phyloP scores from a whole-genome alignment of 1,284 basidiomycete genomes.

The Tremellales sp. region DNA sequence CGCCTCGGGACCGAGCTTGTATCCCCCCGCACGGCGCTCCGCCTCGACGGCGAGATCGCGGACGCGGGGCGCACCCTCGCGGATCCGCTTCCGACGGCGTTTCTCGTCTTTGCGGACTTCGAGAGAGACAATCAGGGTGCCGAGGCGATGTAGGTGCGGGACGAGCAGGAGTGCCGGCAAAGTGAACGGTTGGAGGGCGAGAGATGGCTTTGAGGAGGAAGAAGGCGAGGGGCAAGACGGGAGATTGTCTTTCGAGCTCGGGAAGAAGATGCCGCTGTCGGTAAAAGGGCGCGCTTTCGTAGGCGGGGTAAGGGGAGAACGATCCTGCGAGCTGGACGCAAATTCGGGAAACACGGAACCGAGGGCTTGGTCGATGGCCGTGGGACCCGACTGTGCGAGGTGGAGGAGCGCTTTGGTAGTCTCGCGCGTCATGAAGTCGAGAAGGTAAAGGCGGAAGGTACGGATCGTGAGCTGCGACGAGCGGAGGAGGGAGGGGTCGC shows the following conservation, averaged over 20 bases:
- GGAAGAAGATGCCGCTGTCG: not conserved
- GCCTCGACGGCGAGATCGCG: conserved; percentile 17
- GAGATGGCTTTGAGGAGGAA: not conserved
- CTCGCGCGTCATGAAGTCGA: conserved; percentile 37
- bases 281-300: conserved; percentile 1
- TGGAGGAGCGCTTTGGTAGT: conserved; percentile 8
- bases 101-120: conserved; percentile 27
- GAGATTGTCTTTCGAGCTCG: not conserved
- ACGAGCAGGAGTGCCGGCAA: conserved; percentile 17
- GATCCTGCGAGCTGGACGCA: conserved; percentile 5
- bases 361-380: not conserved
- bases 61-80: conserved; percentile 17
- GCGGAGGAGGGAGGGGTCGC: conserved; percentile 30
- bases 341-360: conserved; percentile 19
- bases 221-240: not conserved
- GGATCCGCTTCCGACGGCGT: conserved; percentile 22
- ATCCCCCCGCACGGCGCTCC: conserved; percentile 1
- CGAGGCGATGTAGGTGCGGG: conserved; percentile 21
- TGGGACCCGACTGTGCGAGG: conserved; percentile 1
- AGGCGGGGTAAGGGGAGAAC: not conserved
- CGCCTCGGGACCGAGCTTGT: not conserved
- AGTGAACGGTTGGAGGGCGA: conserved; percentile 16
- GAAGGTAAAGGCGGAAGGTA: conserved; percentile 40
- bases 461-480: conserved; percentile 32
- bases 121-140: conserved; percentile 25